Percentiles rank a stretch among this genome's conserved stretches.
These are phyloP conservation scores for Mercurialis annua DNA, from an alignment of 345 rosid species.

Conservation along the genomic window DNA sequence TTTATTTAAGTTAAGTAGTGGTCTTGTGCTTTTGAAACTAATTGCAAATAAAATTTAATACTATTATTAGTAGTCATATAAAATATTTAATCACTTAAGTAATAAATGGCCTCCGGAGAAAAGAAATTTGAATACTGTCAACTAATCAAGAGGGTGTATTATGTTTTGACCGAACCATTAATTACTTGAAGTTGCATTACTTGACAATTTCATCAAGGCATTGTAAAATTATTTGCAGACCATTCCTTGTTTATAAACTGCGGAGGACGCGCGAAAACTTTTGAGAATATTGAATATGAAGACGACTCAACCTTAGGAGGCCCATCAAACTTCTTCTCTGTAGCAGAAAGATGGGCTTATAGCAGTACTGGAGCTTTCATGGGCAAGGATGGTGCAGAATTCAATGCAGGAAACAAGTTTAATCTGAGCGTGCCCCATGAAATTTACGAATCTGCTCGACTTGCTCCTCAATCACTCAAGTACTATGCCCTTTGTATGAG, in stretches of 20 bases:
- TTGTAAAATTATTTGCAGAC: conserved; percentile 32
- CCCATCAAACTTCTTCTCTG: conserved; percentile 34
- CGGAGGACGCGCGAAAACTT: conserved; percentile 39
- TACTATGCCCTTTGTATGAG: conserved; percentile 77
- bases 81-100: too few species aligned
- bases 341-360: conserved; percentile 52
- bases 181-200: not conserved
- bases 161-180: not conserved
- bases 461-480: conserved; percentile 68
- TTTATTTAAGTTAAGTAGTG: too few species aligned
- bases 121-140: too few species aligned
- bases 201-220: not conserved
- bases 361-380: conserved; percentile 66
- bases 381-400: not conserved
- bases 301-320: conserved; percentile 46
- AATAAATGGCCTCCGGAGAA: too few species aligned
- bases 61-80: too few species aligned
- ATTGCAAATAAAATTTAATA: too few species aligned
- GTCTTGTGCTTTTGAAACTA: too few species aligned
- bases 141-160: too few species aligned
- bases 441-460: conserved; percentile 58
- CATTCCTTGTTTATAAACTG: conserved; percentile 73
- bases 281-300: conserved; percentile 36
- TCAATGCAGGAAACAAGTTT: conserved; percentile 28
- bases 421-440: conserved; percentile 30